Base-by-base conservation (phyloP, 306 rosid species). In the Acacia confusa region DNA sequence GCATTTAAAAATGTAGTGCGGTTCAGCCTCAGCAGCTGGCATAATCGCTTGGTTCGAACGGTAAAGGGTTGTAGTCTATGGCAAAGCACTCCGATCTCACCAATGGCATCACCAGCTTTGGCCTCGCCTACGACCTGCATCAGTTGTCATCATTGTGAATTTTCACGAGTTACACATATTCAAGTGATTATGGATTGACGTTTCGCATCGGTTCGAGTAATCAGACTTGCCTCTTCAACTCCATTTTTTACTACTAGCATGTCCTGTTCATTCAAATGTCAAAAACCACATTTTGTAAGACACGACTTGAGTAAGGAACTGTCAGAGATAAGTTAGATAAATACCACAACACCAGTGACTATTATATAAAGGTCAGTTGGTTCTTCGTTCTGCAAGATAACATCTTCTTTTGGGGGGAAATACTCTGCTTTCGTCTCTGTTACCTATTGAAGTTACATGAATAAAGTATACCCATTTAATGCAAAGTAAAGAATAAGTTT, bases 371-470 rank as follows among this genome's bases (percentile, higher is more conserved):
- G 94, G 76, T 96, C 98, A 48, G 98, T 96, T 8, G 99, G 98
- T 22, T 98, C 97, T 87, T 96, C 99, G 24, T 93, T 93, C 89
- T 96, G 97, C 85, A 96, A 88, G 83, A 96, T 92, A 38, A 96
- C 92, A 79, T 96, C 99, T 84, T 96, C 99, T 81, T 88, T 96
- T 20, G 98, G 99, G 24, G 99, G 99, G 87, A 96, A 96, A 52
- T 93, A 96, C 88, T 96, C 99, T 0, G 99, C 94, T 82, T 96
- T 96, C 99, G 92, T 96, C 92, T 95, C 99, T 0, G 98, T 93
- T 38, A 95, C 99, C 98, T 95, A 43, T 75, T 36, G 30, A 55
- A 73, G 36, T 72, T 16, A 40, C 47, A 70, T 38, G 25, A 79
- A 77, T 57, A 75, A 78, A 76, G 69, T 15, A 63, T 25, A 72